These are phyloP conservation scores for Lasiosphaeriaceae sp. DNA, from an alignment of 495 filamentous ascomycete genomes.

Conservation along the genomic window DNA sequence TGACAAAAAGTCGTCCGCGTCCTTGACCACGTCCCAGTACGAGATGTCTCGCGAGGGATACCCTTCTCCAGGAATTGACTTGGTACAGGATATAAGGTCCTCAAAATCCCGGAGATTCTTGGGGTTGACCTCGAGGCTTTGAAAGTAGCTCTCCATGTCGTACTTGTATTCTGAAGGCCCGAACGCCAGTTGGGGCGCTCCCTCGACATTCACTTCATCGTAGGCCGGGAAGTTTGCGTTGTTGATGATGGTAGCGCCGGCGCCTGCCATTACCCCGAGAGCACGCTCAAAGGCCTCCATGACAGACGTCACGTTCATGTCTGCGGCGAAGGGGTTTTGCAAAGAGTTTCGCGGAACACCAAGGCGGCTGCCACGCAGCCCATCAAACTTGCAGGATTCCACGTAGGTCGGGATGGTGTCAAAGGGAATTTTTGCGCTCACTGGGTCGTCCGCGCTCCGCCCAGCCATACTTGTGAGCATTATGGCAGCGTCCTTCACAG, in stretches of 20 bases:
- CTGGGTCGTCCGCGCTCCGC: neutral
- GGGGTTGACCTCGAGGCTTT: neutral
- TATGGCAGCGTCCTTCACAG: neutral
- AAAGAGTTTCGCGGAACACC: neutral
- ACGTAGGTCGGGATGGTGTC: neutral
- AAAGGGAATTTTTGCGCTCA: neutral
- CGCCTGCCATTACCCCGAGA: neutral
- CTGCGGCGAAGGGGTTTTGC: slow-evolving; percentile 1
- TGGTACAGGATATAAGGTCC: neutral
- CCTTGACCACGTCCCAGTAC: neutral
- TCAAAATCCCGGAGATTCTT: neutral
- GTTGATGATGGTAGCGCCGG: neutral
- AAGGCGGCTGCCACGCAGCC: neutral
- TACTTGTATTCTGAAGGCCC: neutral
- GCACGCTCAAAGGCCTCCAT: neutral
- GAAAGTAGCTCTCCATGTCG: neutral
- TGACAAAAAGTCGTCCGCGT: neutral
- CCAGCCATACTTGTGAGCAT: neutral
- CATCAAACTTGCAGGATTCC: neutral
- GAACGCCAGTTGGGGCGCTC: neutral
- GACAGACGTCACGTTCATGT: neutral
- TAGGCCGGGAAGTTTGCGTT: neutral
- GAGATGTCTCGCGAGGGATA: neutral
- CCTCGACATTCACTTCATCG: neutral
- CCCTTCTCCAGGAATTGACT: neutral